Evolutionary conservation across 805 yeast genomes (phyloP), one percentile per base, ranked within the genome.

Genomic region (Suhomyces faveliae): DNA sequence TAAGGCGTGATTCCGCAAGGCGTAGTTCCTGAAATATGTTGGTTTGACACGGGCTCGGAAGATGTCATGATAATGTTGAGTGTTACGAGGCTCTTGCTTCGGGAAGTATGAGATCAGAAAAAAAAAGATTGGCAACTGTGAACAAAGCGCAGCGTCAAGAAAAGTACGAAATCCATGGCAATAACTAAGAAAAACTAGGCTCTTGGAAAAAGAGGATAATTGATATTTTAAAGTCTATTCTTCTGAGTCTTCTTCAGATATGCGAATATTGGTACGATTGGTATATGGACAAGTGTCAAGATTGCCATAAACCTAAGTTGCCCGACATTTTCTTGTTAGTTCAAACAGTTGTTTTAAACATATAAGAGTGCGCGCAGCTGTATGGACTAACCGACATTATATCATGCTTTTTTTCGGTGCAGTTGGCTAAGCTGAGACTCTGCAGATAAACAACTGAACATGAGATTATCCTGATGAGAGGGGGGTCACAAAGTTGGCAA

Each of bases 331-430:
- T 33, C 15, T 9, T 33, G 37, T 33, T 33, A 10, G 9, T 7
- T 24, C 6, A 6, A 7, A 15, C 21, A 17, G n/a, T 10, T 17
- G 27, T 24, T 24, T 6, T 10, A 15, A 15, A 12, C 5, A 9
- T 15, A 15, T 33, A 33, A 33, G 21, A 33, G 37, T 33, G 9
- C 37, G 37, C 21, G 37, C 37, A 17, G 19, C 37, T 33, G 21
- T 33, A 17, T 33, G 19, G 21, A 15, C n/a, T 33, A 33, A 33
- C 37, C 37, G 37, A 33, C 37, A 33, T 15, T 15, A 17, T 33
- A 9, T 33, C 21, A 17, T 27, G 30, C 5, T 27, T 30, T 40
- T 30, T 42, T 42, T 42, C 45, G 45, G 45, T 42, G 45, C 45
- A 42, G 45, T 22, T 21, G 33, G 19, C n/a, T n/a, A 17, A 10